Evolutionary conservation across 2,329 filamentous ascomycete species (phyloP).

Genomic region (Botryotinia globosa): DNA sequence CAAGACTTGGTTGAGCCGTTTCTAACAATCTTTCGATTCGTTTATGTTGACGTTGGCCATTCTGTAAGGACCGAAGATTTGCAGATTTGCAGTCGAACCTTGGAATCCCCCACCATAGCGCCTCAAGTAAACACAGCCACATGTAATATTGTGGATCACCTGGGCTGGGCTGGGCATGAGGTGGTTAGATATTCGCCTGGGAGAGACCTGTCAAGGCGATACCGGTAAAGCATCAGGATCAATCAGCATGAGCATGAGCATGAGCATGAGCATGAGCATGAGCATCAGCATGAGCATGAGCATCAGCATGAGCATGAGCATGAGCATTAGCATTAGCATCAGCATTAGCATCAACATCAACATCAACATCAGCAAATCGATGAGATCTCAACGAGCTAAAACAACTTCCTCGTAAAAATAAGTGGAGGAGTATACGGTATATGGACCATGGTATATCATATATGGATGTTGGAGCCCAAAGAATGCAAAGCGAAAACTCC

Average conservation of each 20-base stretch:
- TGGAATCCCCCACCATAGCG: slow-evolving; percentile 3
- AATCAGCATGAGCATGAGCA: neutral
- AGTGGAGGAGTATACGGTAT: neutral
- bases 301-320: neutral
- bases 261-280: neutral
- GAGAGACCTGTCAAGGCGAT: slow-evolving; percentile 12
- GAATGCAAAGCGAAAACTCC: slow-evolving; percentile 5
- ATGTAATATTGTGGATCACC: neutral
- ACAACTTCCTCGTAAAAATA: neutral
- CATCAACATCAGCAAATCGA: slow-evolving; percentile 7
- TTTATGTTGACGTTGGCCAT: neutral
- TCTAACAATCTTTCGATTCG: slow-evolving; percentile 7
- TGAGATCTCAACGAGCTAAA: neutral
- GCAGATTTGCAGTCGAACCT: slow-evolving; percentile 2
- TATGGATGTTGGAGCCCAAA: slow-evolving; percentile 4
- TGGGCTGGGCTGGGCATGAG: too few species aligned
- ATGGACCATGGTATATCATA: too few species aligned
- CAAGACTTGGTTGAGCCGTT: slow-evolving; percentile 6
- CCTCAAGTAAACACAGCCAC: slow-evolving; percentile 6
- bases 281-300: neutral
- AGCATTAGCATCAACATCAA: neutral
- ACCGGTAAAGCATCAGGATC: slow-evolving; percentile 1
- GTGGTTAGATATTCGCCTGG: neutral
- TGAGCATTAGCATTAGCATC: neutral
- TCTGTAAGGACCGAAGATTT: slow-evolving; percentile 8